These are phyloP conservation scores for Fusarium sp. DNA, from an alignment of 2,329 filamentous ascomycete species.

Conservation along the genomic window DNA sequence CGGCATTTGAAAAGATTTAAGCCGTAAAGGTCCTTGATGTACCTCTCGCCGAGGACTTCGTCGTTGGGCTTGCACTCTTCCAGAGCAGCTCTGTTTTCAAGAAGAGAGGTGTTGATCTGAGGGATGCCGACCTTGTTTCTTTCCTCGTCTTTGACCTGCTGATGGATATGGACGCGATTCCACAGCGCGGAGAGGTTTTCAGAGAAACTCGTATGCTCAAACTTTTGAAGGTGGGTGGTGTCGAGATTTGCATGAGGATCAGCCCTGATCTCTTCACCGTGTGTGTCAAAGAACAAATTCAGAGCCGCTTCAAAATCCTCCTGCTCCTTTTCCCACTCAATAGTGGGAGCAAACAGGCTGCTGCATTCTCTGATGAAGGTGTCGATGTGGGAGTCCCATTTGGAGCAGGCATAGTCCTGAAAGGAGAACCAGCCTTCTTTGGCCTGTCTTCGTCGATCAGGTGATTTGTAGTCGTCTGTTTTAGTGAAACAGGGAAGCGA, in stretches of 20 bases:
- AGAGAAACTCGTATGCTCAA: not conserved
- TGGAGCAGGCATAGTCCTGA: constrained; percentile 49
- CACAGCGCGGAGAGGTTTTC: not conserved
- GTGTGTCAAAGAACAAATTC: not conserved
- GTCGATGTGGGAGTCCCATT: not conserved
- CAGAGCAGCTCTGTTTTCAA: constrained; percentile 30
- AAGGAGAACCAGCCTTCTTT: constrained; percentile 50
- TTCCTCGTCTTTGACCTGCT: not conserved
- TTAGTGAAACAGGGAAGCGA: constrained; percentile 49
- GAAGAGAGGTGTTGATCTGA: constrained; percentile 38
- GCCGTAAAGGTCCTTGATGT: constrained; percentile 51
- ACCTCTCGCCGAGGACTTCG: constrained; percentile 20
- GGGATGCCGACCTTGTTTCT: constrained; percentile 14
- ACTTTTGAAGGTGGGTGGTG: not conserved
- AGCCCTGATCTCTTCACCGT: not conserved
- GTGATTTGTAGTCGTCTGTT: too few relatives aligned
- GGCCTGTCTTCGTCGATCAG: too few relatives aligned
- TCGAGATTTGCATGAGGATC: too few relatives aligned
- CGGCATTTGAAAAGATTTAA: constrained; percentile 55
- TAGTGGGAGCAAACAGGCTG: too few relatives aligned
- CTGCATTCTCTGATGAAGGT: not conserved
- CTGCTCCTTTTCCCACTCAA: not conserved
- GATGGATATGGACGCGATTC: constrained; percentile 5
- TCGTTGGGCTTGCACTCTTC: constrained; percentile 36
- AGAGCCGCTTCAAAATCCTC: not conserved